Conservation (phyloP, 2,329 filamentous ascomycete genomes). For the Monosporascus cannonballus region DNA sequence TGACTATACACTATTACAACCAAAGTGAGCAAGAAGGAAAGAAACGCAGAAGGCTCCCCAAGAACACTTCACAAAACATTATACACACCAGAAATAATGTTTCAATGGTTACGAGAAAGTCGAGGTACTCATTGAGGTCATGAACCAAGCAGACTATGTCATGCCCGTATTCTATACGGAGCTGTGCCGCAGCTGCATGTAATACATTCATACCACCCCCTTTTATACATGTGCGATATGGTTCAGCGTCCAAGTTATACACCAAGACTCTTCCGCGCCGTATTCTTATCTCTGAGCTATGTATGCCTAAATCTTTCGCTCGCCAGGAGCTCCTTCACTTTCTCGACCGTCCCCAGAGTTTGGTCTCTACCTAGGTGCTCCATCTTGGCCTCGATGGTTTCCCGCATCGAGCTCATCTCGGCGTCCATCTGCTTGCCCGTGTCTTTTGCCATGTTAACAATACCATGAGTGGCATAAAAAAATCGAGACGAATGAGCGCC, state of each 20-base stretch:
- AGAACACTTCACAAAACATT: too few relatives aligned
- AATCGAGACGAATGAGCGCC: too few relatives aligned
- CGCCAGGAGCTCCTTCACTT: constrained; percentile 52
- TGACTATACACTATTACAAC: too few relatives aligned
- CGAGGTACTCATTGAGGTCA: too few relatives aligned
- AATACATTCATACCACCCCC: not conserved
- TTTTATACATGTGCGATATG: not conserved
- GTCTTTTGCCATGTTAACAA: constrained; percentile 28
- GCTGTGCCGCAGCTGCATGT: not conserved
- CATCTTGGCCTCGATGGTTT: constrained; percentile 45
- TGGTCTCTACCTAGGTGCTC: constrained; percentile 48
- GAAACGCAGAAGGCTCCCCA: too few relatives aligned
- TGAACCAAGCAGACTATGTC: too few relatives aligned
- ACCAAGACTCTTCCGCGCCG: not conserved
- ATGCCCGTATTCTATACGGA: too few relatives aligned
- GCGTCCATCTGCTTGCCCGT: constrained; percentile 45
- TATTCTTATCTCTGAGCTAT: constrained; percentile 7
- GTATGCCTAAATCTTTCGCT: constrained; percentile 40
- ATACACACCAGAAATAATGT: too few relatives aligned
- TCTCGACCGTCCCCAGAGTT: constrained; percentile 43
- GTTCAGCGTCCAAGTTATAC: not conserved
- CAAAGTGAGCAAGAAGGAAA: too few relatives aligned
- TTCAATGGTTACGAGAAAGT: too few relatives aligned
- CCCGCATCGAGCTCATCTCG: constrained; percentile 26
- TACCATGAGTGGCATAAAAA: not conserved